Percentiles rank a stretch among this genome's conserved stretches.
Evolutionary conservation across 306 rosid genomes (phyloP).

Genomic region (Rubus idaeus): DNA sequence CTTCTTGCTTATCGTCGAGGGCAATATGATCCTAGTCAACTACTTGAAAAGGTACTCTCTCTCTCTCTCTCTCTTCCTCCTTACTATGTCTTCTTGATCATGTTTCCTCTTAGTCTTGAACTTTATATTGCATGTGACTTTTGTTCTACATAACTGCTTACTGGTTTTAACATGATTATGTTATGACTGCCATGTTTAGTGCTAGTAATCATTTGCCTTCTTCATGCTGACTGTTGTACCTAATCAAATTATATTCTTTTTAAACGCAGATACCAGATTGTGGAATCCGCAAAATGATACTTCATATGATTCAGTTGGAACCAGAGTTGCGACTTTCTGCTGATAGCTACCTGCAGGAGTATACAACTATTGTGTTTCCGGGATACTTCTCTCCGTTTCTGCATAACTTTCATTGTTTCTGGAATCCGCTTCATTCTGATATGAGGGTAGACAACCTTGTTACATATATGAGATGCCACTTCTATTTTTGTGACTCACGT

Average conservation of each 20-base stretch:
- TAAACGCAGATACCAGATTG: constrained; percentile 81
- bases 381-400: constrained; percentile 83
- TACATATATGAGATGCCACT: constrained; percentile 10
- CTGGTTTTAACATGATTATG: background rate
- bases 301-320: constrained; percentile 93
- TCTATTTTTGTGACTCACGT: constrained; percentile 16
- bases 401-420: constrained; percentile 89
- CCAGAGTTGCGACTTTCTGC: constrained; percentile 89
- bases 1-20: constrained; percentile 99
- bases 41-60: constrained; percentile 76
- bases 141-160: background rate
- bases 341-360: constrained; percentile 78
- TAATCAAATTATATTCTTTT: constrained; percentile 19
- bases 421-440: constrained; percentile 90
- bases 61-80: constrained; percentile 4
- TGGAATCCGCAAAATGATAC: constrained; percentile 91
- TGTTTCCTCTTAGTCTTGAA: background rate
- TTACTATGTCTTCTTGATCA: background rate
- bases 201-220: background rate
- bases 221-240: constrained; percentile 9
- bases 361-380: constrained; percentile 75
- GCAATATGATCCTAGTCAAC: constrained; percentile 90
- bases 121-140: background rate
- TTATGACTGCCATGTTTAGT: constrained; percentile 4
- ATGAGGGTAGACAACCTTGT: constrained; percentile 64